These are phyloP conservation scores for Mycocentrospora acerina DNA, from an alignment of 2,329 filamentous ascomycete genomes.

Conservation along the genomic window DNA sequence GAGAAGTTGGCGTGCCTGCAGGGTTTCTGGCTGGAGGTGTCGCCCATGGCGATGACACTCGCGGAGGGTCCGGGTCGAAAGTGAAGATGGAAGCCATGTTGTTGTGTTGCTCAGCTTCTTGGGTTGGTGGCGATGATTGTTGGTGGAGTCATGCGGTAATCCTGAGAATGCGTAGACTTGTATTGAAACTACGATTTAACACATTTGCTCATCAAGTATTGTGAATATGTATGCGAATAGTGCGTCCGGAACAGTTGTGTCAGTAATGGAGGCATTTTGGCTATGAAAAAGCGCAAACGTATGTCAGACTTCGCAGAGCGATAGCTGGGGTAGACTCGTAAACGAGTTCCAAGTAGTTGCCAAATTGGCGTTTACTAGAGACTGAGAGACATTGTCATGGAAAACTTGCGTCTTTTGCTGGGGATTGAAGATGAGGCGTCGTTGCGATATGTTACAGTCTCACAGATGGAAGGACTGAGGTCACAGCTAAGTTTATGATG, in stretches of 20 bases:
- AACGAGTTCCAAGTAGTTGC: slow-evolving; percentile 18
- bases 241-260: slow-evolving; percentile 52
- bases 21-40: slow-evolving; percentile 48
- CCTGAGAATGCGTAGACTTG: not conserved
- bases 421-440: slow-evolving; percentile 2
- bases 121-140: not conserved
- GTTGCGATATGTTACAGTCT: too few species aligned
- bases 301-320: slow-evolving; percentile 21
- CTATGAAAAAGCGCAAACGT: slow-evolving; percentile 26
- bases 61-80: slow-evolving; percentile 82
- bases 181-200: slow-evolving; percentile 11
- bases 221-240: slow-evolving; percentile 53
- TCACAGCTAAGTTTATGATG: too few species aligned
- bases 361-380: slow-evolving; percentile 16
- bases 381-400: slow-evolving; percentile 9
- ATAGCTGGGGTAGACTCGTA: slow-evolving; percentile 14
- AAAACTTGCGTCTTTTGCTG: not conserved
- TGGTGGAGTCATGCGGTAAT: not conserved
- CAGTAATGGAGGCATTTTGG: slow-evolving; percentile 55
- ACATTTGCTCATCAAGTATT: slow-evolving; percentile 43
- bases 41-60: slow-evolving; percentile 92
- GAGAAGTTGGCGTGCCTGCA: slow-evolving; percentile 14
- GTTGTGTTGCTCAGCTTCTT: not conserved
- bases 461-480: too few species aligned
- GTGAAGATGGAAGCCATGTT: slow-evolving; percentile 93